These are phyloP conservation scores for Fusarium austroafricanum DNA, from an alignment of 2,329 filamentous ascomycete species.

Conservation along the genomic window DNA sequence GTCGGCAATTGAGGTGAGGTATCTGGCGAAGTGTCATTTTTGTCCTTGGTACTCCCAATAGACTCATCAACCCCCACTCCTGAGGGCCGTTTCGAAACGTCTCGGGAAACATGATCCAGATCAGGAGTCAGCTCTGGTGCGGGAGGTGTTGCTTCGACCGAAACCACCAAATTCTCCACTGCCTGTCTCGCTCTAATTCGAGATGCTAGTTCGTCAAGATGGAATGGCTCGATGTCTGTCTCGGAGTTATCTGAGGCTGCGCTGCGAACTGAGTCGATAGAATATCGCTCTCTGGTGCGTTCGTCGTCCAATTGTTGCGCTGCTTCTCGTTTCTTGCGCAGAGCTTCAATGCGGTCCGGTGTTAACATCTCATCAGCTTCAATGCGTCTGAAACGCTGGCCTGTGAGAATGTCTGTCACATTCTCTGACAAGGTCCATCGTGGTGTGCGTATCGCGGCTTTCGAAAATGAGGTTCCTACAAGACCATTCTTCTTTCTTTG, in stretches of 20 bases:
- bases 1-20: conserved; percentile 30
- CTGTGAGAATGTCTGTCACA: conserved; percentile 67
- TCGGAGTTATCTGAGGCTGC: conserved; percentile 42
- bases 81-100: conserved; percentile 37
- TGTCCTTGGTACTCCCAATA: conserved; percentile 10
- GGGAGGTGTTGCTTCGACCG: conserved; percentile 18
- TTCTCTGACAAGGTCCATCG: conserved; percentile 68
- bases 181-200: conserved; percentile 53
- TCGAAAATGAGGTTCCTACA: conserved; percentile 24
- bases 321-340: conserved; percentile 53
- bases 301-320: conserved; percentile 40
- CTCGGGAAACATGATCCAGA: conserved; percentile 42
- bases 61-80: conserved; percentile 2
- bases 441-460: conserved; percentile 44
- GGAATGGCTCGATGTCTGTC: conserved; percentile 62
- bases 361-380: conserved; percentile 71
- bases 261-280: conserved; percentile 44
- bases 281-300: conserved; percentile 28
- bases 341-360: conserved; percentile 61
- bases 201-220: conserved; percentile 60
- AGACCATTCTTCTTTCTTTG: conserved; percentile 53
- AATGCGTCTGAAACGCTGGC: conserved; percentile 64
- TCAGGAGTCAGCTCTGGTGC: conserved; percentile 17
- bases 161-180: conserved; percentile 20
- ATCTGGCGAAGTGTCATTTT: neutral